phyloP scores from a whole-genome alignment of 495 filamentous ascomycete genomes.

The Patellaria atrata region DNA sequence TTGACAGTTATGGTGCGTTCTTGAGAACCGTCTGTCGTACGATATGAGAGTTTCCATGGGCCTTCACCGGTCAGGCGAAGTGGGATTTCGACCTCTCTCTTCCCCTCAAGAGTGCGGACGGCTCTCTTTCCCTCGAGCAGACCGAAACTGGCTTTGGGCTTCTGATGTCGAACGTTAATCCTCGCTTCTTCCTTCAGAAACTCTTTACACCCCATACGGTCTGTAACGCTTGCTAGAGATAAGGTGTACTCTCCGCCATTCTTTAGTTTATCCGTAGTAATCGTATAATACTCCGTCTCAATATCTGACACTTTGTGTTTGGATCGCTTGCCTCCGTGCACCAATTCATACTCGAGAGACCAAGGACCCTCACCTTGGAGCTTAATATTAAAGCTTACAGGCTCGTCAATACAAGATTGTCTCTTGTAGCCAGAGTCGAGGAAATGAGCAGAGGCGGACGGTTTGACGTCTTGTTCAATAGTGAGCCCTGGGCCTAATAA shows the following conservation, averaged over 20 bases:
- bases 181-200: slow-evolving; percentile 66
- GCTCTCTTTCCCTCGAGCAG: slow-evolving; percentile 60
- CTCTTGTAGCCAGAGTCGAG: slow-evolving; percentile 35
- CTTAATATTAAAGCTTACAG: slow-evolving; percentile 52
- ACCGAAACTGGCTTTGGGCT: slow-evolving; percentile 72
- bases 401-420: slow-evolving; percentile 68
- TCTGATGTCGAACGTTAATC: slow-evolving; percentile 73
- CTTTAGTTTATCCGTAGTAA: slow-evolving; percentile 55
- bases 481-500: slow-evolving; percentile 34
- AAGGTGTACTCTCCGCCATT: slow-evolving; percentile 81
- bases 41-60: slow-evolving; percentile 69
- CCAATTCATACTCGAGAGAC: slow-evolving; percentile 81
- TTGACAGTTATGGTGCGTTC: slow-evolving; percentile 28
- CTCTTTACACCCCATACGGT: slow-evolving; percentile 72
- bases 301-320: slow-evolving; percentile 52
- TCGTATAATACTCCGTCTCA: slow-evolving; percentile 41
- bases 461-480: slow-evolving; percentile 86
- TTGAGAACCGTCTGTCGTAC: slow-evolving; percentile 43
- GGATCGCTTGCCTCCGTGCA: slow-evolving; percentile 74
- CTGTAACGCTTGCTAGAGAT: slow-evolving; percentile 67
- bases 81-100: slow-evolving; percentile 56
- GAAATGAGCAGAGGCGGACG: slow-evolving; percentile 69
- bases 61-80: slow-evolving; percentile 67
- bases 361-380: slow-evolving; percentile 74
- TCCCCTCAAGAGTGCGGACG: slow-evolving; percentile 60